These are phyloP conservation scores for Panaeolus papilionaceus DNA, from an alignment of 768 basidiomycete species.

Conservation along the genomic window DNA sequence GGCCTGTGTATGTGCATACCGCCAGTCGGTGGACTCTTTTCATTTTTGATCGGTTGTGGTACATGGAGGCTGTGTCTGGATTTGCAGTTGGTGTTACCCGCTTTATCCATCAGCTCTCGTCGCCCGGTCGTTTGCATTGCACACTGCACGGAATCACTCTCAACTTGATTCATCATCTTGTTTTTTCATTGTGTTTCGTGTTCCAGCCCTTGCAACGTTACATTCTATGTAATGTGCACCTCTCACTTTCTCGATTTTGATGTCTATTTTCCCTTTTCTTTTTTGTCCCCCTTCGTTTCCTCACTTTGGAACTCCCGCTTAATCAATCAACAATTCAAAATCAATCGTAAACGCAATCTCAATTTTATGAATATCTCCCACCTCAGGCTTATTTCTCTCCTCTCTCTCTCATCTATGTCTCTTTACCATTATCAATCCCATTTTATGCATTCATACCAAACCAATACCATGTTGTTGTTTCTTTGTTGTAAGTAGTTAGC, in stretches of 20 bases:
- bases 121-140: background rate
- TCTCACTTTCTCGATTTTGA: background rate
- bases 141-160: background rate
- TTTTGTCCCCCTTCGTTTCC: background rate
- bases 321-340: background rate
- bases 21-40: background rate
- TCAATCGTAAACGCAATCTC: background rate
- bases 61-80: background rate
- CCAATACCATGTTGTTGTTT: background rate
- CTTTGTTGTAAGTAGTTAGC: background rate
- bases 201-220: background rate
- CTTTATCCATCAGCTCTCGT: background rate
- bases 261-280: background rate
- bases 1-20: background rate
- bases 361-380: background rate
- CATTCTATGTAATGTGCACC: too few species aligned
- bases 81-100: slow-evolving; percentile 8
- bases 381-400: background rate
- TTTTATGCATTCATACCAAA: background rate
- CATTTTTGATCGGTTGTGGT: background rate
- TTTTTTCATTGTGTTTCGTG: background rate
- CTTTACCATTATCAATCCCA: background rate
- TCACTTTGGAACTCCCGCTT: background rate
- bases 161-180: background rate
- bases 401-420: background rate